A percentile compares a stretch with the other conserved stretches of the same genome.
Evolutionary conservation across 805 yeast genomes (phyloP).

Genomic region (Pichia exigua): DNA sequence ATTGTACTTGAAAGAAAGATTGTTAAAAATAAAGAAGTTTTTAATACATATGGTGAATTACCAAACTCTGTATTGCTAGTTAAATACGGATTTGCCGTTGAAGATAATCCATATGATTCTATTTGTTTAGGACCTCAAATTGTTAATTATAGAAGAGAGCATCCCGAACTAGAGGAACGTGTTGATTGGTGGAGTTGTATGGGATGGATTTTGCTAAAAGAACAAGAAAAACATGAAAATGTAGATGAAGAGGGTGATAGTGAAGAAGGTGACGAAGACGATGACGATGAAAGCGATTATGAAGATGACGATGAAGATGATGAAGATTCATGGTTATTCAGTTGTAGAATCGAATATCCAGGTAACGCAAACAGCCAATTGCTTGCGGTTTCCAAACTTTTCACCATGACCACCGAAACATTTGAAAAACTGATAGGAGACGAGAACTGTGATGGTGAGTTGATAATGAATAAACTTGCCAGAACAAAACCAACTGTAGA

Average conservation of each 20-base stretch:
- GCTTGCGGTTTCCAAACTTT: conserved; percentile 32
- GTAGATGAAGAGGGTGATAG: conserved; percentile 13
- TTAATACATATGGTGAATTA: conserved; percentile 77
- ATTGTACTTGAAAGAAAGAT: conserved; percentile 44
- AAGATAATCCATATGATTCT: conserved; percentile 46
- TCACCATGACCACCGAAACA: conserved; percentile 23
- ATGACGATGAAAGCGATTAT: conserved; percentile 13
- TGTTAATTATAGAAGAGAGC: conserved; percentile 13
- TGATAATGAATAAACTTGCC: conserved; percentile 9
- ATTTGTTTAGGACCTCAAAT: conserved; percentile 50
- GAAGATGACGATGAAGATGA: conserved; percentile 20
- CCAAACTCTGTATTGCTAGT: conserved; percentile 59
- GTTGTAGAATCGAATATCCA: conserved; percentile 33
- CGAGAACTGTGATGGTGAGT: conserved; percentile 5
- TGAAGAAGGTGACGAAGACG: conserved; percentile 11
- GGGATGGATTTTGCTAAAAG: conserved; percentile 15
- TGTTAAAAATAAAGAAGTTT: conserved; percentile 49
- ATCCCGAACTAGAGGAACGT: conserved; percentile 13
- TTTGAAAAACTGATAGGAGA: conserved; percentile 10
- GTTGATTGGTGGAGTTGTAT: conserved; percentile 22
- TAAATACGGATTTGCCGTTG: conserved; percentile 69
- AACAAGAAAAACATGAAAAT: conserved; percentile 11
- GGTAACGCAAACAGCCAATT: conserved; percentile 43
- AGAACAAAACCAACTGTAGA: conserved; percentile 2
- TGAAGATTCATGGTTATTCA: conserved; percentile 26